These are phyloP conservation scores for Euphrasia confusa DNA, from an alignment of 257 asterid species.

Conservation along the genomic window DNA sequence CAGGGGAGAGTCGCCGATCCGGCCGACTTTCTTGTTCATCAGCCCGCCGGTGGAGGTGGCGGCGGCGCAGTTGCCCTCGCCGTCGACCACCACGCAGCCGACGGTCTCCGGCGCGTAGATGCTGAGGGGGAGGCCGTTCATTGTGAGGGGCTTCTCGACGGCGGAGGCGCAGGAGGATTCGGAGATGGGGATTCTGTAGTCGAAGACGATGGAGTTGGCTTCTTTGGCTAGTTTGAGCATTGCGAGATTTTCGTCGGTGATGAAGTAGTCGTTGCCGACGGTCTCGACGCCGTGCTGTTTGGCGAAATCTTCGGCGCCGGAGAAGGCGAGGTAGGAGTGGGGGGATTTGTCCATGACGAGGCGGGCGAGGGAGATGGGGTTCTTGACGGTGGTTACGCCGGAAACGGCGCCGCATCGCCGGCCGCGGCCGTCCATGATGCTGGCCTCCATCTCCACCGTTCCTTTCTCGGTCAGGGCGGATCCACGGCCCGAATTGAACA, in stretches of 20 bases:
- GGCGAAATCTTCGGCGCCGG: constrained; percentile 92
- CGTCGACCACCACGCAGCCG: constrained; percentile 90
- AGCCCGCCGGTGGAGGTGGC: constrained; percentile 97
- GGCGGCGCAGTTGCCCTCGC: constrained; percentile 78
- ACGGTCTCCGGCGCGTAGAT: constrained; percentile 90
- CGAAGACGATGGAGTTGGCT: constrained; percentile 77
- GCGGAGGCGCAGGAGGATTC: constrained; percentile 45
- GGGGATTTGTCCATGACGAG: constrained; percentile 97
- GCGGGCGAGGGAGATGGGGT: constrained; percentile 92
- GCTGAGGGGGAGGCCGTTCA: constrained; percentile 90
- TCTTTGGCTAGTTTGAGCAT: constrained; percentile 94
- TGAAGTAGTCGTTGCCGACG: constrained; percentile 75
- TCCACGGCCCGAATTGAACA: constrained; percentile 97
- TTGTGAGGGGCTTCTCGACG: constrained; percentile 51
- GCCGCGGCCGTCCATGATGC: constrained; percentile 87
- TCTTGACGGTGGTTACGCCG: constrained; percentile 77
- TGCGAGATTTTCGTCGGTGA: constrained; percentile 84
- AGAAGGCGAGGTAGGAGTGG: constrained; percentile 83
- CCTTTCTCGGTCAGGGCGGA: constrained; percentile 88
- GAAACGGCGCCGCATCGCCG: constrained; percentile 99
- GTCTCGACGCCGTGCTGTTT: constrained; percentile 74
- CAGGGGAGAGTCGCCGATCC: constrained; percentile 91
- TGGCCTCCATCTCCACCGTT: constrained; percentile 99
- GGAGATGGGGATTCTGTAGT: constrained; percentile 58
- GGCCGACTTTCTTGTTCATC: constrained; percentile 81